Conservation (phyloP, 2,329 filamentous ascomycete genomes). For the Tolypocladium pustulatum region DNA sequence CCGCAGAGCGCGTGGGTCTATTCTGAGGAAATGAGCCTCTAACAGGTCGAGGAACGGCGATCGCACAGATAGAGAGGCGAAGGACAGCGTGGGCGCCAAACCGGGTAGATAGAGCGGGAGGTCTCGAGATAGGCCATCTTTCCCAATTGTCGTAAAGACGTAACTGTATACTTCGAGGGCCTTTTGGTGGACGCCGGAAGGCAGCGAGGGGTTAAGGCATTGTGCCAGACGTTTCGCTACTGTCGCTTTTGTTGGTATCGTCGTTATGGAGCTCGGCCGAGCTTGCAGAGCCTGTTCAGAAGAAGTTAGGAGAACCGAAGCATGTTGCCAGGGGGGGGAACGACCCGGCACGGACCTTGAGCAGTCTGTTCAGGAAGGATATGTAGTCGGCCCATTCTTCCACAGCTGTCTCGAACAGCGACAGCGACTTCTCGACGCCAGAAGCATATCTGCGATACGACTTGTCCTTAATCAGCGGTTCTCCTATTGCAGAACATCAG, state of each 20-base stretch:
- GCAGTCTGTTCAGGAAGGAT: constrained; percentile 80
- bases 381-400: constrained; percentile 99
- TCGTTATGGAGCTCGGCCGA: constrained; percentile 58
- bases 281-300: constrained; percentile 67
- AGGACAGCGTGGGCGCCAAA: constrained; percentile 78
- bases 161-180: constrained; percentile 87
- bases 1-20: constrained; percentile 62
- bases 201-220: constrained; percentile 85
- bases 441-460: constrained; percentile 80
- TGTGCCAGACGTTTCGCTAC: constrained; percentile 89
- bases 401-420: constrained; percentile 82
- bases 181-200: constrained; percentile 96
- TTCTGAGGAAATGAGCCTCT: constrained; percentile 65
- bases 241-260: constrained; percentile 70
- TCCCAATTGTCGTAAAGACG: constrained; percentile 78
- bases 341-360: constrained; percentile 53
- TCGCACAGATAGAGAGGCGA: constrained; percentile 85
- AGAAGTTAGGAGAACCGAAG: not conserved
- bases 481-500: constrained; percentile 30
- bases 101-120: constrained; percentile 84
- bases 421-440: constrained; percentile 75
- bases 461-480: constrained; percentile 49
- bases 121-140: constrained; percentile 69
- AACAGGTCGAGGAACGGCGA: constrained; percentile 76
- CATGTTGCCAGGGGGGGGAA: not conserved